Evolutionary conservation across 2,329 filamentous ascomycete species (phyloP).

Genomic region (Hyphodiscus sp.): DNA sequence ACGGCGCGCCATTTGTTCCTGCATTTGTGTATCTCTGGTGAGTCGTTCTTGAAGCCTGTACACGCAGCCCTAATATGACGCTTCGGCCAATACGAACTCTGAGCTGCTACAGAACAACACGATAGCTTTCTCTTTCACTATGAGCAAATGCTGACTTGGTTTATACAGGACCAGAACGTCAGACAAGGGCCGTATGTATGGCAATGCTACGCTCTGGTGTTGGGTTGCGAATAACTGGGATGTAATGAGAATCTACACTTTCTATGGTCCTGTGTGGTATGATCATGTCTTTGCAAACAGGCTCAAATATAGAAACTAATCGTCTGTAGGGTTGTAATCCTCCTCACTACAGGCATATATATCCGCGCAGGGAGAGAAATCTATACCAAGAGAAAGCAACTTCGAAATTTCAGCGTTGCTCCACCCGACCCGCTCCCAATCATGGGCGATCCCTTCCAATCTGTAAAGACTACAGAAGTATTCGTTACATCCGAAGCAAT

Average conservation of each 20-base stretch:
- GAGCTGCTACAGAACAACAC: no score
- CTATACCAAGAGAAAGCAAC: conserved; percentile 58
- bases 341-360: conserved; percentile 59
- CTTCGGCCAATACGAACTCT: no score
- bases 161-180: conserved; percentile 37
- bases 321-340: conserved; percentile 48
- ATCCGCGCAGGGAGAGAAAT: conserved; percentile 60
- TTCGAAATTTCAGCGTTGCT: conserved; percentile 44
- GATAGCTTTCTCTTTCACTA: no score
- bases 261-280: conserved; percentile 68
- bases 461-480: conserved; percentile 57
- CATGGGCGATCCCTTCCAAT: conserved; percentile 40
- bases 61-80: no score
- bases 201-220: conserved; percentile 73
- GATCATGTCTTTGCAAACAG: conserved; percentile 13
- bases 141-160: no score
- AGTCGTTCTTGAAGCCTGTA: no score
- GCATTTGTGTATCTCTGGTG: conserved; percentile 59
- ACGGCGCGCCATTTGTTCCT: conserved; percentile 66
- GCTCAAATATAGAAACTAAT: conserved; percentile 1
- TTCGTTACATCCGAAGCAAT: conserved; percentile 50
- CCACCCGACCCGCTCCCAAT: conserved; percentile 32
- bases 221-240: conserved; percentile 66
- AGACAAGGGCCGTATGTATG: conserved; percentile 57
- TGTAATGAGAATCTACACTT: conserved; percentile 64